A percentile compares a stretch with the other conserved stretches of the same genome.
These are phyloP conservation scores for Rossbeevera mucosa DNA, from an alignment of 768 basidiomycete genomes.

Conservation along the genomic window DNA sequence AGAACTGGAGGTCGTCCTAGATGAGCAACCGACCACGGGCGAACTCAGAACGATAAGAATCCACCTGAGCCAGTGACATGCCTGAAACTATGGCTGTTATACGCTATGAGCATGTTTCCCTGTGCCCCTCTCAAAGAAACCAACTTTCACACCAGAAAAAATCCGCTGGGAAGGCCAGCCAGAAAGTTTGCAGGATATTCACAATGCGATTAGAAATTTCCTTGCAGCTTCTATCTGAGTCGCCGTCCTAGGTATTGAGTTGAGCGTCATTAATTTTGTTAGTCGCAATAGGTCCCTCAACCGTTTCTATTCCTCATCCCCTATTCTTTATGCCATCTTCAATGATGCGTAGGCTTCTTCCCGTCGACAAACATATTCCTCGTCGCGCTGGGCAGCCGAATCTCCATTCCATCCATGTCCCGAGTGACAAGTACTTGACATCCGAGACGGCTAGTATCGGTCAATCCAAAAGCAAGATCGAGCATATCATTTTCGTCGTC, in stretches of 20 bases:
- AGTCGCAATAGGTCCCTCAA: not conserved
- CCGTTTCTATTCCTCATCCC: not conserved
- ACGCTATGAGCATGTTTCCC: not conserved
- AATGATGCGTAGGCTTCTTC: conserved; percentile 51
- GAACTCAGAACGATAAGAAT: not conserved
- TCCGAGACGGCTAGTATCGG: conserved; percentile 83
- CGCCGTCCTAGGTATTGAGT: not conserved
- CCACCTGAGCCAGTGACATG: not conserved
- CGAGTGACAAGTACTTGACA: conserved; percentile 76
- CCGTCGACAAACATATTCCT: conserved; percentile 97
- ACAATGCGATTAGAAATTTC: not conserved
- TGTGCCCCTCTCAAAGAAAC: not conserved
- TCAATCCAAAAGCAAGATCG: conserved; percentile 95
- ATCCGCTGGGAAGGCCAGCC: not conserved
- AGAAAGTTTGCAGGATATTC: not conserved
- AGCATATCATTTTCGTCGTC: conserved; percentile 99
- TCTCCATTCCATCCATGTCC: conserved; percentile 80
- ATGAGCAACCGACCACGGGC: too few species aligned
- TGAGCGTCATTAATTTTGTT: not conserved
- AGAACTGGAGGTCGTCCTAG: too few species aligned
- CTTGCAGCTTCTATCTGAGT: not conserved
- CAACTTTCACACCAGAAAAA: too few species aligned
- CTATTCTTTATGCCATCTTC: not conserved
- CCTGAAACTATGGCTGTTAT: not conserved
- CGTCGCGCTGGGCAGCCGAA: conserved; percentile 85